Evolutionary conservation across 495 filamentous ascomycete genomes (phyloP).

Genomic region (Talaromyces trachyspermus): DNA sequence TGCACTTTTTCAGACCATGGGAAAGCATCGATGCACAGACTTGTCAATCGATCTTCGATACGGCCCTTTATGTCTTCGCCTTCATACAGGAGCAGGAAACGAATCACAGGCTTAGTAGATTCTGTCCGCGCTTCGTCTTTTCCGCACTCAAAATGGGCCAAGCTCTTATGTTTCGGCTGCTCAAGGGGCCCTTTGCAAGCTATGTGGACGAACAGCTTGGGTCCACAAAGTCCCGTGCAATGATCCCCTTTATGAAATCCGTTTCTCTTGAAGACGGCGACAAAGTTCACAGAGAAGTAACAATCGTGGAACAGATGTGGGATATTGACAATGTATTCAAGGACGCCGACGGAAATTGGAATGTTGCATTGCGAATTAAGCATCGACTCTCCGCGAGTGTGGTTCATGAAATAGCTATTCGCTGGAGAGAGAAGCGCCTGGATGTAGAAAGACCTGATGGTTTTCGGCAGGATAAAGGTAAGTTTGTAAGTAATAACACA

Average conservation of each 20-base stretch:
- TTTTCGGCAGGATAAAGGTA: neutral
- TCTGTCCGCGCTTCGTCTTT: neutral
- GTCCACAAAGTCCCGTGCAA: neutral
- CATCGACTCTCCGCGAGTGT: neutral
- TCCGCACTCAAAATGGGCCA: neutral
- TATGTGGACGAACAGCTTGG: neutral
- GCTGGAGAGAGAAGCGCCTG: neutral
- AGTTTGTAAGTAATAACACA: neutral
- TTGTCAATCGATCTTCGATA: neutral
- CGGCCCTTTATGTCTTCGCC: neutral
- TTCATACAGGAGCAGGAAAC: neutral
- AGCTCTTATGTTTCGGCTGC: neutral
- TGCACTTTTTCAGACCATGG: constrained; percentile 31
- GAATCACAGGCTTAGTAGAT: neutral
- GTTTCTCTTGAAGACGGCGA: neutral
- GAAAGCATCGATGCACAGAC: neutral
- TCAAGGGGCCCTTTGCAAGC: neutral
- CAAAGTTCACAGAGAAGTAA: neutral
- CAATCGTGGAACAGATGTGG: neutral
- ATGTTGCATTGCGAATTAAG: neutral
- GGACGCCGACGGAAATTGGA: neutral
- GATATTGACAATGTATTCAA: neutral
- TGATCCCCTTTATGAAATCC: neutral
- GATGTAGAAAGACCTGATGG: neutral
- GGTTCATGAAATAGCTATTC: neutral